Conservation (phyloP, 164 flowering plant species). For the Macadamia tetraphylla region DNA sequence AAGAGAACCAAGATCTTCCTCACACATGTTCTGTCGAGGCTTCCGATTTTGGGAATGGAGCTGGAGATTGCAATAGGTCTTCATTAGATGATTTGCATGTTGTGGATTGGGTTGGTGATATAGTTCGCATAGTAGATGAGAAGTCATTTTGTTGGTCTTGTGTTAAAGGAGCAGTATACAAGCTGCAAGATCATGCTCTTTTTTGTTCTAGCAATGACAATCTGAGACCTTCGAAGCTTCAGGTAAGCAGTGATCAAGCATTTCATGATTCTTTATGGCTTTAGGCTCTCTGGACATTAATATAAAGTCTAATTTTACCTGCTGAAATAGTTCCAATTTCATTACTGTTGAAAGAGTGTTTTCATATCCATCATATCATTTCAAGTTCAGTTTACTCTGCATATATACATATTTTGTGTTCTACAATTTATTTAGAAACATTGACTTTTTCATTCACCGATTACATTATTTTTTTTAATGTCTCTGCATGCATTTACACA, state of each 20-base stretch:
- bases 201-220: constrained; percentile 37
- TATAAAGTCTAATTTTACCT: neutral
- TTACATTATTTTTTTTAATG: no score
- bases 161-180: constrained; percentile 56
- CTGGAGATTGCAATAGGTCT: constrained; percentile 18
- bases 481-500: neutral
- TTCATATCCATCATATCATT: neutral
- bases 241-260: constrained; percentile 32
- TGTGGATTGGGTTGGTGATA: constrained; percentile 69
- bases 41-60: constrained; percentile 17
- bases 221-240: constrained; percentile 58
- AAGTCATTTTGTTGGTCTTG: constrained; percentile 60
- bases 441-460: neutral
- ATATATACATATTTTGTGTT: no score
- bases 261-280: neutral
- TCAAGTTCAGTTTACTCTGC: neutral
- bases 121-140: constrained; percentile 40
- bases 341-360: neutral
- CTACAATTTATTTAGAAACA: neutral
- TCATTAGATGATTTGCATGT: constrained; percentile 26
- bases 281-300: neutral
- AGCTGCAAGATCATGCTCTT: constrained; percentile 64
- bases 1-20: constrained; percentile 22
- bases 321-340: neutral
- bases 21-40: constrained; percentile 23